These are phyloP conservation scores for Choiromyces venosus DNA, from an alignment of 495 filamentous ascomycete species.

Conservation along the genomic window DNA sequence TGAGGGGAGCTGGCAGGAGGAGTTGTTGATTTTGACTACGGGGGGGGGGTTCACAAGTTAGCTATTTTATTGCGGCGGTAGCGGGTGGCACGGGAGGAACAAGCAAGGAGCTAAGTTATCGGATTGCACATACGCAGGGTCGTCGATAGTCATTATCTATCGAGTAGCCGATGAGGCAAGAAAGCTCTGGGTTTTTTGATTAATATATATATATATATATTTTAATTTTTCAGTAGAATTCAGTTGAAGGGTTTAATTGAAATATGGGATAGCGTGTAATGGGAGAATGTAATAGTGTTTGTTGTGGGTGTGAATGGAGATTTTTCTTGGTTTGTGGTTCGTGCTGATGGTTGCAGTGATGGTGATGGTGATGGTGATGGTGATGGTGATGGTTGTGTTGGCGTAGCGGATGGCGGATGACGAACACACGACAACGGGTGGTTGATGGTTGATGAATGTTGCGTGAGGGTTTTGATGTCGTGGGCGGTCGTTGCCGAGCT, in stretches of 20 bases:
- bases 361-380: background rate
- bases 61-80: background rate
- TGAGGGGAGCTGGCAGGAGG: constrained; percentile 38
- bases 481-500: background rate
- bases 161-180: background rate
- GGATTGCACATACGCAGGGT: constrained; percentile 30
- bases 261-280: background rate
- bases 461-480: background rate
- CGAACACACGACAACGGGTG: background rate
- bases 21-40: constrained; percentile 36
- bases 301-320: background rate
- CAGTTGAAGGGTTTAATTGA: background rate
- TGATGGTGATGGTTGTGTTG: background rate
- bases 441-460: background rate
- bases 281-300: background rate
- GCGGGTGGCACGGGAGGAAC: background rate
- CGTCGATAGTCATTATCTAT: constrained; percentile 38
- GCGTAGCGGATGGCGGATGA: background rate
- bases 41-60: background rate
- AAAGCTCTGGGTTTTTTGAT: background rate
- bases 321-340: background rate
- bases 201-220: background rate
- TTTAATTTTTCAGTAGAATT: background rate
- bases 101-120: background rate
- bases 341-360: background rate